Conservation (phyloP, 352 stramenopile species). For the Phytophthora fragariae region DNA sequence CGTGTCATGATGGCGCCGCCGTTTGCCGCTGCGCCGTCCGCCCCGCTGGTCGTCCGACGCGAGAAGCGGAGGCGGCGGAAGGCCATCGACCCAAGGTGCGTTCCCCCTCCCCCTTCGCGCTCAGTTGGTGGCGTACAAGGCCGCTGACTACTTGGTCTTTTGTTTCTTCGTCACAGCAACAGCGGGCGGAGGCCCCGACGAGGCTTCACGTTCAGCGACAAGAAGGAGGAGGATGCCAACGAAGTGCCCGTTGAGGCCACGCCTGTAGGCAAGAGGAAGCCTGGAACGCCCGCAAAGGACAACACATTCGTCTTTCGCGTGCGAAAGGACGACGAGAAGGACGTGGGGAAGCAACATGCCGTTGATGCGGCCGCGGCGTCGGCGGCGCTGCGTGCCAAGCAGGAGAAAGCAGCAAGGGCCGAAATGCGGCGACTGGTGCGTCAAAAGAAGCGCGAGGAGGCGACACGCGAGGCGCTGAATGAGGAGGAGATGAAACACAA, state of each 20-base stretch:
- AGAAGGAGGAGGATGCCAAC: slow-evolving; percentile 32
- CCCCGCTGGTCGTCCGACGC: slow-evolving; percentile 66
- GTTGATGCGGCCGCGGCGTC: slow-evolving; percentile 58
- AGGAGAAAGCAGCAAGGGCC: slow-evolving; percentile 54
- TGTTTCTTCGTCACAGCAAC: slow-evolving; percentile 27
- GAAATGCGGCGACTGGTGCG: slow-evolving; percentile 55
- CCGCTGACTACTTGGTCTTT: slow-evolving; percentile 7
- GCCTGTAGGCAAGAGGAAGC: slow-evolving; percentile 31
- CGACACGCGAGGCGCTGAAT: slow-evolving; percentile 46
- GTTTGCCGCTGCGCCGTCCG: slow-evolving; percentile 39
- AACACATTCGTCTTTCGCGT: slow-evolving; percentile 69
- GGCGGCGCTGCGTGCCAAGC: slow-evolving; percentile 52
- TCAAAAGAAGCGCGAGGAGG: slow-evolving; percentile 57
- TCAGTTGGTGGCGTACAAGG: background rate
- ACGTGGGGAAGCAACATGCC: slow-evolving; percentile 28
- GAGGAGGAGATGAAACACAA: slow-evolving; percentile 51
- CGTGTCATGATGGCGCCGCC: slow-evolving; percentile 44
- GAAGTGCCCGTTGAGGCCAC: slow-evolving; percentile 38
- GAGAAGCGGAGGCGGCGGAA: slow-evolving; percentile 66
- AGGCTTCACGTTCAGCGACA: slow-evolving; percentile 69
- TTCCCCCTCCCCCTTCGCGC: background rate
- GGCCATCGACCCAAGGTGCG: slow-evolving; percentile 41
- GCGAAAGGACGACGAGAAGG: slow-evolving; percentile 45
- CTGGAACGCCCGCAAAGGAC: slow-evolving; percentile 25
- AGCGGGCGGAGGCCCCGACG: slow-evolving; percentile 38